These are phyloP conservation scores for Ceratocystis huliohia DNA, from an alignment of 2,329 filamentous ascomycete genomes.

Conservation along the genomic window DNA sequence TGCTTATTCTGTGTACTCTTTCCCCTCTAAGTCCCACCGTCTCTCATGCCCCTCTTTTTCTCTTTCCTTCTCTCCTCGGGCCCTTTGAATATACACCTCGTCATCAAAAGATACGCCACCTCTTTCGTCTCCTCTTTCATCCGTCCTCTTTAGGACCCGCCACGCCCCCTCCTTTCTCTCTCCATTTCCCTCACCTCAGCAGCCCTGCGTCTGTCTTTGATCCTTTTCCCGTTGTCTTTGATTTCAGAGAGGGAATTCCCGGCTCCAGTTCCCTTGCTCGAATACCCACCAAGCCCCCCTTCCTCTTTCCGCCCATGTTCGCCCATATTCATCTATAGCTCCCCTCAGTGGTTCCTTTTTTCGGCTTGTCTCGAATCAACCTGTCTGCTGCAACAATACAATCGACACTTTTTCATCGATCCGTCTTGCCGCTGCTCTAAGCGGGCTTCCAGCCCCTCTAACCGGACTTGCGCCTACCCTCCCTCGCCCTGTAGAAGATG, in stretches of 20 bases:
- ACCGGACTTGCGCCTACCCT: too few species aligned
- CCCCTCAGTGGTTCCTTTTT: not conserved
- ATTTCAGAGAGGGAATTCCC: not conserved
- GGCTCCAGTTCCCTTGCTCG: not conserved
- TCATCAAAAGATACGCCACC: not conserved
- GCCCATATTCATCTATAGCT: too few species aligned
- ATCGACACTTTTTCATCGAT: too few species aligned
- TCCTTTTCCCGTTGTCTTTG: not conserved
- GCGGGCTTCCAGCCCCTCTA: too few species aligned
- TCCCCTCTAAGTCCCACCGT: constrained; percentile 1
- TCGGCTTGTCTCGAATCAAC: not conserved
- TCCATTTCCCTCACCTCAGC: not conserved
- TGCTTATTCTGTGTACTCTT: constrained; percentile 5
- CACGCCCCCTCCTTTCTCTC: not conserved
- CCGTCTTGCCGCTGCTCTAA: too few species aligned
- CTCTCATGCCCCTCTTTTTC: not conserved
- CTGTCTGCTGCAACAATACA: too few species aligned
- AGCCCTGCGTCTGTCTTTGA: not conserved
- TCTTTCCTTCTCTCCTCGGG: not conserved
- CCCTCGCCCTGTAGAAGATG: too few species aligned
- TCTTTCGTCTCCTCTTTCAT: not conserved
- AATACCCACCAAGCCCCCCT: not conserved
- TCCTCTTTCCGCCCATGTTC: not conserved
- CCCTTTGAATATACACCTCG: not conserved
- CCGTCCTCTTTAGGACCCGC: not conserved